Evolutionary conservation across 139 green algal species (phyloP).

Genomic region (Nannochloris sp.): DNA sequence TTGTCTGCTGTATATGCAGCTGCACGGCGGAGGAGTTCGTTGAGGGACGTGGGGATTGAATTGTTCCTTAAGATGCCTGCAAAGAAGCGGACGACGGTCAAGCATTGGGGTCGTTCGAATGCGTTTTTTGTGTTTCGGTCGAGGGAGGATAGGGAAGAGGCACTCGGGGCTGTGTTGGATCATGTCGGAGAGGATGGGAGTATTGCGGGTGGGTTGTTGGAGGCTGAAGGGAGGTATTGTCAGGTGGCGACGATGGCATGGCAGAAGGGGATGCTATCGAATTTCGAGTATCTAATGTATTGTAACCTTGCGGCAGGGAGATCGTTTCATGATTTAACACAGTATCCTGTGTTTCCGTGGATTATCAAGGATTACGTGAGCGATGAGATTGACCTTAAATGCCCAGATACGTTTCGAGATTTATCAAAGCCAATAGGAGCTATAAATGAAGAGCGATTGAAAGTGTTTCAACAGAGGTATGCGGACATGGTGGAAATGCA

Average conservation of each 20-base stretch:
- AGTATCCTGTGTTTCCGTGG: constrained; percentile 88
- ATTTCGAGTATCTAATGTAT: constrained; percentile 84
- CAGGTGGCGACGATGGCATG: constrained; percentile 58
- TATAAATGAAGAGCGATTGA: constrained; percentile 68
- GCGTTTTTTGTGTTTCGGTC: constrained; percentile 70
- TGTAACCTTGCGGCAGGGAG: constrained; percentile 77
- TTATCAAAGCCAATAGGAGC: constrained; percentile 84
- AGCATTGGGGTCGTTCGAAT: constrained; percentile 52
- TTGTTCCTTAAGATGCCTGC: constrained; percentile 17
- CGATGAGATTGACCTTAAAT: constrained; percentile 50
- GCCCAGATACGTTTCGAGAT: constrained; percentile 64
- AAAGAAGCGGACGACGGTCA: not conserved
- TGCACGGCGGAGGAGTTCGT: constrained; percentile 49
- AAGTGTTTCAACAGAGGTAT: constrained; percentile 45
- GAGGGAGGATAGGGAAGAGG: constrained; percentile 39
- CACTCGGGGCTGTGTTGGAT: constrained; percentile 18
- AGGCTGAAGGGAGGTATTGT: constrained; percentile 49
- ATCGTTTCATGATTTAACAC: constrained; percentile 77
- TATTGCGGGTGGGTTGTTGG: constrained; percentile 31
- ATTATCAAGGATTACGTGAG: constrained; percentile 77
- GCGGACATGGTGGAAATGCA: constrained; percentile 22
- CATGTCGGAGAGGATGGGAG: constrained; percentile 35
- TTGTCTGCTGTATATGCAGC: constrained; percentile 60
- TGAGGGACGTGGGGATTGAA: constrained; percentile 59
- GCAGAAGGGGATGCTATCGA: constrained; percentile 53